A percentile compares a stretch with the other conserved stretches of the same genome.
phyloP scores from a whole-genome alignment of 768 basidiomycete genomes.

The Psilocybe azurescens region DNA sequence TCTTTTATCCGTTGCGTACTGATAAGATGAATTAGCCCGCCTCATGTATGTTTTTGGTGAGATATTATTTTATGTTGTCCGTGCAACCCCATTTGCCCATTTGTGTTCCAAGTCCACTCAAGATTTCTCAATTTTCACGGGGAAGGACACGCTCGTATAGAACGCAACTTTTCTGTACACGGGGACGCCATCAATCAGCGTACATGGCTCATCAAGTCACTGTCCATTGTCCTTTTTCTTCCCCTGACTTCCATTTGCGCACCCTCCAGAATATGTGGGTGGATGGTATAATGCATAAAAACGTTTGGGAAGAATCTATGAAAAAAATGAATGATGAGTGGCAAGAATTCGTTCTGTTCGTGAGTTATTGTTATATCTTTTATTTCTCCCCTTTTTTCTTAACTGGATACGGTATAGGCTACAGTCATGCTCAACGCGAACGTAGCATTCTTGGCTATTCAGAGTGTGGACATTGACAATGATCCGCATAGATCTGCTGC shows the following conservation, averaged over 20 bases:
- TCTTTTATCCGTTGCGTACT: not conserved
- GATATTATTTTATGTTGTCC: slow-evolving; percentile 1
- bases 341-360: slow-evolving; percentile 58
- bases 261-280: slow-evolving; percentile 55
- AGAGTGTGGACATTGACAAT: slow-evolving; percentile 36
- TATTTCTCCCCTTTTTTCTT: not conserved
- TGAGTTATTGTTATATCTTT: slow-evolving; percentile 29
- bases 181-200: slow-evolving; percentile 25
- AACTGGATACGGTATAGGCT: slow-evolving; percentile 37
- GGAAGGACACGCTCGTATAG: slow-evolving; percentile 48
- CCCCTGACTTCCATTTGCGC: slow-evolving; percentile 51
- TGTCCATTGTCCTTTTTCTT: slow-evolving; percentile 50
- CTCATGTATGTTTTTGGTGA: slow-evolving; percentile 50
- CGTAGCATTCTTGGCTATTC: slow-evolving; percentile 62
- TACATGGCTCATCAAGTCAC: slow-evolving; percentile 41
- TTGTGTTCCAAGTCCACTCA: slow-evolving; percentile 32
- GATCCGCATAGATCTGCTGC: slow-evolving; percentile 37
- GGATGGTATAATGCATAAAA: slow-evolving; percentile 46
- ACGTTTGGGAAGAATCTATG: slow-evolving; percentile 51
- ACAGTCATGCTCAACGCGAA: slow-evolving; percentile 64
- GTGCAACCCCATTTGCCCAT: too few species aligned
- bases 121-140: slow-evolving; percentile 54
- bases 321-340: slow-evolving; percentile 51
- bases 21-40: slow-evolving; percentile 32
- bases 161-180: slow-evolving; percentile 48